Evolutionary conservation across 2,329 filamentous ascomycete genomes (phyloP).

Genomic region (Eurotiales sp.): DNA sequence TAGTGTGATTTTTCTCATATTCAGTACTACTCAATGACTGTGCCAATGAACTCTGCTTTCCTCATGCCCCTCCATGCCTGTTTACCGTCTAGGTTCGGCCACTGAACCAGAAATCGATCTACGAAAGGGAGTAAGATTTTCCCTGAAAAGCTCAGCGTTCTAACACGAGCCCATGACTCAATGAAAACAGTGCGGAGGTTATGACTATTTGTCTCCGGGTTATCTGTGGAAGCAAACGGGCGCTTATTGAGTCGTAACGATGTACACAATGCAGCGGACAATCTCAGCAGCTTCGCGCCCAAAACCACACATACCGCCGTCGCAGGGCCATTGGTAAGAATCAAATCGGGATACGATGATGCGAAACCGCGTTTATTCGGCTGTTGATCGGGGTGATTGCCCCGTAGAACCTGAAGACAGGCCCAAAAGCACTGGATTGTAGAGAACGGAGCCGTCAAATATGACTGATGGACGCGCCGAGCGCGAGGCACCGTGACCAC

Average conservation of each 20-base stretch:
- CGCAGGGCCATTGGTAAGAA: slow-evolving; percentile 84
- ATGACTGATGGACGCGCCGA: slow-evolving; percentile 74
- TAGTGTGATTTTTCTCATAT: background rate
- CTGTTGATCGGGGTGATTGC: slow-evolving; percentile 32
- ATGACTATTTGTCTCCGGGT: slow-evolving; percentile 32
- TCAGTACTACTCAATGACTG: slow-evolving; percentile 31
- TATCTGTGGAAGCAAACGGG: slow-evolving; percentile 9
- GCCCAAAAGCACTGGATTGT: slow-evolving; percentile 62
- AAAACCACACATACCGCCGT: slow-evolving; percentile 75
- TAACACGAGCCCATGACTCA: slow-evolving; percentile 88
- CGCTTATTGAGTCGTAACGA: slow-evolving; percentile 8
- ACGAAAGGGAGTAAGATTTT: slow-evolving; percentile 68
- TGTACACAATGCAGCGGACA: slow-evolving; percentile 37
- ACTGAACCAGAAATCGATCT: slow-evolving; percentile 80
- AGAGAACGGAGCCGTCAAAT: slow-evolving; percentile 68
- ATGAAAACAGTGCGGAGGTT: slow-evolving; percentile 76
- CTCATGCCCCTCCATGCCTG: slow-evolving; percentile 36
- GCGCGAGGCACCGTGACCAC: slow-evolving; percentile 66
- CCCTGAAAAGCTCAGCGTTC: slow-evolving; percentile 77
- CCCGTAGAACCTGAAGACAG: slow-evolving; percentile 56
- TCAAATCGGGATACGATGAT: slow-evolving; percentile 62
- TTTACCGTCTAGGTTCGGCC: slow-evolving; percentile 58
- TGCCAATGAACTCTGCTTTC: slow-evolving; percentile 37
- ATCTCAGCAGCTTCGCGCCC: slow-evolving; percentile 54
- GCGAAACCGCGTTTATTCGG: slow-evolving; percentile 20